Evolutionary conservation across 345 rosid genomes (phyloP).

Genomic region (Populus ilicifolia): DNA sequence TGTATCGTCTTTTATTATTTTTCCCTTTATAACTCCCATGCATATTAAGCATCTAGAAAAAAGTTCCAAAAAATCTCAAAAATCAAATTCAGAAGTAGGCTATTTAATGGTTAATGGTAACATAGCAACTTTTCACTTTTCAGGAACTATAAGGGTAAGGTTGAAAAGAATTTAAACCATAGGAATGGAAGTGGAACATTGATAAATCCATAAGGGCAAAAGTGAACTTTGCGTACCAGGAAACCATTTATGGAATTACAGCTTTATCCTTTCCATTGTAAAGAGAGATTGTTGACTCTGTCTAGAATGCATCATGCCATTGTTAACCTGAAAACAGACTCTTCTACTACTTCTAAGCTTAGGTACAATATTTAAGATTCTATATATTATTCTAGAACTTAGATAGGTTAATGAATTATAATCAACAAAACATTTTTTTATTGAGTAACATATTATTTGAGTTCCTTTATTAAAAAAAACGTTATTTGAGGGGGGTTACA

Average conservation of each 20-base stretch:
- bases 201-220: not conserved
- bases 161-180: too few relatives aligned
- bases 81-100: not conserved
- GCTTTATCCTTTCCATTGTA: not conserved
- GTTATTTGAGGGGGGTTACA: not conserved
- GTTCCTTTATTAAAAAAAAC: not conserved
- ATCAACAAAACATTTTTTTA: not conserved
- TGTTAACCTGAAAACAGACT: not conserved
- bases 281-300: too few relatives aligned
- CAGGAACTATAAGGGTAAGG: not conserved
- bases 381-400: not conserved
- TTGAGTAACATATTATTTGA: not conserved
- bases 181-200: not conserved
- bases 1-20: too few relatives aligned
- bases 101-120: not conserved
- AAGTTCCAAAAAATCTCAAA: too few relatives aligned
- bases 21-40: not conserved
- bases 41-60: not conserved
- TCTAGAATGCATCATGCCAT: not conserved
- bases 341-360: not conserved
- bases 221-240: not conserved
- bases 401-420: not conserved
- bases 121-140: not conserved
- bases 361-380: not conserved
- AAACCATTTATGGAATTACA: not conserved